Evolutionary conservation across 2,329 filamentous ascomycete species (phyloP), one percentile per base, ranked within the genome.

Genomic region (Ceratocystis papillata): DNA sequence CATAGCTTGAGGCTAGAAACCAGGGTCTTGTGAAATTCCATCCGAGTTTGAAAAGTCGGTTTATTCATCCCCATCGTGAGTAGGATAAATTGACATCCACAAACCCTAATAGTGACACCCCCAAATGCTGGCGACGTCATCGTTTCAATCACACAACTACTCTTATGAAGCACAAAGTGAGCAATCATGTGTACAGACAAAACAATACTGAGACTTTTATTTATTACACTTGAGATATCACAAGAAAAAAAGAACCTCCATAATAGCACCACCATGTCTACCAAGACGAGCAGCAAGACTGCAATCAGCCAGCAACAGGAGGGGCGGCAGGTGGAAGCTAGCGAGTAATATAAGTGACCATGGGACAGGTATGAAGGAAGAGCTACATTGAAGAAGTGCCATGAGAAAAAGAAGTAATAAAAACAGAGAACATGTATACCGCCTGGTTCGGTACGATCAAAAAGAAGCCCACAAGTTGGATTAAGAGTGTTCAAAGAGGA

Each of bases 361-460:
- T 15, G 37, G 10, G 3, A 15, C 37, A 15, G 37, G 37, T 12
- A 28, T 28, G n/a, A 50, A 50, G 6, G 8, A 6, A n/a, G n/a
- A 20, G 20, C 5, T 12, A 28, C 6, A 28, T 53, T 48, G 46
- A 48, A 17, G 6, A 15, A 53, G 3, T 12, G 20, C 48, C 12
- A 55, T 37, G 53, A 33, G 22, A 20, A 45, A 44, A 65, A 20
- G n/a, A 64, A 59, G 28, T 15, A 20, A 46, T 48, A 44, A 37
- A 55, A 57, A 60, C n/a, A 22, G 15, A 37, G 15, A 37, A 59
- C 15, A 53, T 17, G 25, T 28, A 59, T 59, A 59, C 55, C 55
- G 55, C 30, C 55, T 59, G 55, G 55, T 59, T 59, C 55, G 55
- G 55, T 59, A 59, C 30, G 8, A 33, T 59, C 28, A 59, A 17